phyloP scores from a whole-genome alignment of 345 rosid genomes.

The Pistacia vera region DNA sequence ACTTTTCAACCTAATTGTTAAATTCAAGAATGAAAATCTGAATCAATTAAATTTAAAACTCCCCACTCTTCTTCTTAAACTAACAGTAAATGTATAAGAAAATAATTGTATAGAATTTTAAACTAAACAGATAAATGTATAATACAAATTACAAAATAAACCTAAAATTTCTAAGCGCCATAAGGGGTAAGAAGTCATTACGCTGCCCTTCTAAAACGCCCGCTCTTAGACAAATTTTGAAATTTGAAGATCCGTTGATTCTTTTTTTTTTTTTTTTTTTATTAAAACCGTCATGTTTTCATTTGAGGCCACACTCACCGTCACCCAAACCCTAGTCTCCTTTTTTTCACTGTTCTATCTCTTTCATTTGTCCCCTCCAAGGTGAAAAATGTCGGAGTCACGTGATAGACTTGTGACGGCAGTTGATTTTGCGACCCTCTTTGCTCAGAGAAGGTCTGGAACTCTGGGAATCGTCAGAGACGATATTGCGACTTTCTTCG shows the following conservation, averaged over 20 bases:
- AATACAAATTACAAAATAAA: no score
- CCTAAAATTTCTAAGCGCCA: no score
- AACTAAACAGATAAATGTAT: no score
- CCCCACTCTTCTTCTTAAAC: no score
- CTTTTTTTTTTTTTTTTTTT: no score
- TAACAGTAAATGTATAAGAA: no score
- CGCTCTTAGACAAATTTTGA: constrained; percentile 23
- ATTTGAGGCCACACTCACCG: constrained; percentile 9
- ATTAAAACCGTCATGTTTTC: constrained; percentile 34
- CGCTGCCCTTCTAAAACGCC: background rate
- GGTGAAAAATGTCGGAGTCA: constrained; percentile 54
- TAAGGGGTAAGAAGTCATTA: constrained; percentile 20
- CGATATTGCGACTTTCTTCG: constrained; percentile 38
- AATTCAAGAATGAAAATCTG: no score
- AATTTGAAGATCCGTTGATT: background rate
- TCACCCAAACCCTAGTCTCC: constrained; percentile 12
- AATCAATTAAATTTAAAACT: no score
- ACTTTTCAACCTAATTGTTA: background rate
- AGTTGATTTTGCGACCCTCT: constrained; percentile 49
- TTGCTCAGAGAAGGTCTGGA: constrained; percentile 40
- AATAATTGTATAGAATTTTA: no score
- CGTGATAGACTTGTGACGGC: constrained; percentile 67
- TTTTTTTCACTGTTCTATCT: background rate
- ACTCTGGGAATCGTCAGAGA: constrained; percentile 37
- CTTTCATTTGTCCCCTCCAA: background rate